Conservation (phyloP, 495 filamentous ascomycete genomes). For the Aspergillus taichungensis region DNA sequence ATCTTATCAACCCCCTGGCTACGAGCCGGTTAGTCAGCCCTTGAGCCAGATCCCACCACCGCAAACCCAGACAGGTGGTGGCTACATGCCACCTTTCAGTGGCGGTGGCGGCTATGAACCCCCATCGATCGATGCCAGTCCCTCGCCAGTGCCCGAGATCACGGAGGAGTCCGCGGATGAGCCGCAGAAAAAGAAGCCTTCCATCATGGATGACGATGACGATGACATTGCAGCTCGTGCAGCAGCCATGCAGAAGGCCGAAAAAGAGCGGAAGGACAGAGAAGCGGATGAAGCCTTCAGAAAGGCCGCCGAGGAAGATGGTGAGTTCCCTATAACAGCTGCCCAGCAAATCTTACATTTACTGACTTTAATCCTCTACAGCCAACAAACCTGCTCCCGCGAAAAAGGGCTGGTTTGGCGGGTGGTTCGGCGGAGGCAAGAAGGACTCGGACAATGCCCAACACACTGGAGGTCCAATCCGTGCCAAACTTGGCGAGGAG, state of each 20-base stretch:
- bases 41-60: conserved; percentile 1
- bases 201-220: conserved; percentile 68
- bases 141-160: conserved; percentile 21
- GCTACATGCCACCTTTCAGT: conserved; percentile 20
- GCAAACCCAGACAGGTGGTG: conserved; percentile 2
- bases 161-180: conserved; percentile 33
- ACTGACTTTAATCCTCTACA: conserved; percentile 21
- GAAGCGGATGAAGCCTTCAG: conserved; percentile 68
- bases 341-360: not conserved
- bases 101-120: conserved; percentile 26
- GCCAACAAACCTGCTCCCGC: conserved; percentile 30
- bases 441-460: conserved; percentile 56
- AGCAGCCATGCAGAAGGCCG: conserved; percentile 44
- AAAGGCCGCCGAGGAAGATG: conserved; percentile 80
- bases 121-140: conserved; percentile 21
- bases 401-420: conserved; percentile 79
- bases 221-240: conserved; percentile 41
- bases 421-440: conserved; percentile 71
- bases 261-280: conserved; percentile 43
- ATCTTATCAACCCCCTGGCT: conserved; percentile 15
- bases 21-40: conserved; percentile 13
- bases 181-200: conserved; percentile 66
- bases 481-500: conserved; percentile 91
- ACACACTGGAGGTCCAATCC: conserved; percentile 54
- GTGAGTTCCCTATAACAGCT: conserved; percentile 26